Percentiles rank a stretch among this genome's conserved stretches.
phyloP scores from a whole-genome alignment of 176 grass and related monocot species.

The Ananas comosus region DNA sequence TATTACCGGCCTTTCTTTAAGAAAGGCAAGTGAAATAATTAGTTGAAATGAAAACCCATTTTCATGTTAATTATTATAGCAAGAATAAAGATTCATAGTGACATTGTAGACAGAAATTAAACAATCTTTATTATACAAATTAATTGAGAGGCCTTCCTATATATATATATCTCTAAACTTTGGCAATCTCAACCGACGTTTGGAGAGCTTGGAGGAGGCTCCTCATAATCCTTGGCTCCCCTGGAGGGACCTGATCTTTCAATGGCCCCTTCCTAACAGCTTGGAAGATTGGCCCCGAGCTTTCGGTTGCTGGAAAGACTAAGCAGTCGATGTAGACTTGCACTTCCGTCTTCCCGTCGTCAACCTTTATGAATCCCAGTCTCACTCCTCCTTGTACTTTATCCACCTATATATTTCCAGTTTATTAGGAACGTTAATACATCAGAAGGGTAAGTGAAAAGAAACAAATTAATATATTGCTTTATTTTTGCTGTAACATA shows the following conservation, averaged over 20 bases:
- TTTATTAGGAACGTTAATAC: neutral
- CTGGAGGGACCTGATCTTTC: slow-evolving; percentile 58
- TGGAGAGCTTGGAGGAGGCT: slow-evolving; percentile 84
- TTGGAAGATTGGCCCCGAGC: slow-evolving; percentile 47
- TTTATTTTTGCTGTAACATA: too few relatives aligned
- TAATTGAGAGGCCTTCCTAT: neutral
- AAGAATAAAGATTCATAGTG: neutral
- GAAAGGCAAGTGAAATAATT: too few relatives aligned
- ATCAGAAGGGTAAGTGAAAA: too few relatives aligned
- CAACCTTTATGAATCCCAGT: slow-evolving; percentile 49
- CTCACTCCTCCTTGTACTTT: slow-evolving; percentile 65
- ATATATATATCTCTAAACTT: slow-evolving; percentile 8
- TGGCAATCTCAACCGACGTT: slow-evolving; percentile 53
- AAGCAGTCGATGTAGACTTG: slow-evolving; percentile 82
- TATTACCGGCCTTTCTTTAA: too few relatives aligned
- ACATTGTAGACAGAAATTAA: neutral
- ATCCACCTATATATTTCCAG: slow-evolving; percentile 48
- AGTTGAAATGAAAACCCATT: too few relatives aligned
- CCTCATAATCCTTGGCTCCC: slow-evolving; percentile 79
- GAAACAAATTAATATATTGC: too few relatives aligned
- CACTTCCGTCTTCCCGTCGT: slow-evolving; percentile 44
- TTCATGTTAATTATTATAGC: too few relatives aligned
- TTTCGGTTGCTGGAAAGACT: slow-evolving; percentile 39
- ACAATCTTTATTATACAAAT: neutral
- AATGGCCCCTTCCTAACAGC: slow-evolving; percentile 61